phyloP scores from a whole-genome alignment of 352 stramenopile species.

The Phytophthora capsici region DNA sequence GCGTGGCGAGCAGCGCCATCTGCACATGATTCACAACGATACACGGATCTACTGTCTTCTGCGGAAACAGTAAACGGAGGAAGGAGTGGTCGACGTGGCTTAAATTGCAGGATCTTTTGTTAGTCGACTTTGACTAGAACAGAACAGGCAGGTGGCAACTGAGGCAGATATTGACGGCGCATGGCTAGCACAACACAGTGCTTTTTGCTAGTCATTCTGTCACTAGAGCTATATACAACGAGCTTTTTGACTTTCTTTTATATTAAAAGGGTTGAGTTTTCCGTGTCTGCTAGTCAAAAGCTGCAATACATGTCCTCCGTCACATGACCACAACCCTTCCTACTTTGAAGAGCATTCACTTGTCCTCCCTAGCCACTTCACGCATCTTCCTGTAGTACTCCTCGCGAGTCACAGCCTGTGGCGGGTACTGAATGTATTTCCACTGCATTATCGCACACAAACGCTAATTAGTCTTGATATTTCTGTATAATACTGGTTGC shows the following conservation, averaged over 20 bases:
- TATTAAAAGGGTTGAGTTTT: conserved; percentile 6
- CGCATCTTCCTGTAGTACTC: conserved; percentile 82
- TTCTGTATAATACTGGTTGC: no score
- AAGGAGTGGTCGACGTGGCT: not conserved
- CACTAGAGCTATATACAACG: conserved; percentile 23
- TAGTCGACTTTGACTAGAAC: not conserved
- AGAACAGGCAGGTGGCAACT: conserved; percentile 2
- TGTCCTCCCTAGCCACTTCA: conserved; percentile 69
- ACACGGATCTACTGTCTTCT: conserved; percentile 95
- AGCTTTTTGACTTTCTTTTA: conserved; percentile 31
- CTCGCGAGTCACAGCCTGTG: conserved; percentile 75
- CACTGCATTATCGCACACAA: conserved; percentile 43
- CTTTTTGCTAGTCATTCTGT: conserved; percentile 1
- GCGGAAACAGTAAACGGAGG: conserved; percentile 77
- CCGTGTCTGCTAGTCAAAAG: not conserved
- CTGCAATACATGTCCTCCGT: not conserved
- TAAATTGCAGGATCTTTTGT: not conserved
- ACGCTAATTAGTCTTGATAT: no score
- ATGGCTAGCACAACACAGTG: conserved; percentile 3
- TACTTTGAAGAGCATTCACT: conserved; percentile 16
- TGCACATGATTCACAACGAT: conserved; percentile 98
- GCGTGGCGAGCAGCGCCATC: conserved; percentile 95
- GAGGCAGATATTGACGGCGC: conserved; percentile 27
- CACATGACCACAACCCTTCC: not conserved
- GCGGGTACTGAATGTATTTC: conserved; percentile 89